phyloP scores from a whole-genome alignment of 768 basidiomycete genomes.

The Agrocybe pediades region DNA sequence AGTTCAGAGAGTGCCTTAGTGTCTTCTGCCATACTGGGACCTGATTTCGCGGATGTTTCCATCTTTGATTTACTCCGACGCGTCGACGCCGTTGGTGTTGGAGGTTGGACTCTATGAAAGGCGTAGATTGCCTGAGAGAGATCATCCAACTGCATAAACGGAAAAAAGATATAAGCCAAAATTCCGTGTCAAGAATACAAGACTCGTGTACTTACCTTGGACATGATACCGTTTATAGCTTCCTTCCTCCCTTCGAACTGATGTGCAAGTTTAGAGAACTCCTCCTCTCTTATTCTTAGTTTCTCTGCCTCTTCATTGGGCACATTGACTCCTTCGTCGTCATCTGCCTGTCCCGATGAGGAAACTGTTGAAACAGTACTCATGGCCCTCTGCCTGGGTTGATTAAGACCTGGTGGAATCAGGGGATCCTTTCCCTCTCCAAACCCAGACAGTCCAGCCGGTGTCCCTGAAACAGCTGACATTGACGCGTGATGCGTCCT shows the following conservation, averaged over 20 bases:
- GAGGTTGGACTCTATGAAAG: conserved; percentile 51
- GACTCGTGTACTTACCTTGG: conserved; percentile 56
- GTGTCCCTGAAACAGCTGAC: conserved; percentile 5
- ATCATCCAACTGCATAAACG: conserved; percentile 52
- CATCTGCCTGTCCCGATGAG: conserved; percentile 32
- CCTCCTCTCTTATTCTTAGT: conserved; percentile 58
- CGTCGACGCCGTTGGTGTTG: conserved; percentile 39
- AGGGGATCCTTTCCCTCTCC: conserved; percentile 9
- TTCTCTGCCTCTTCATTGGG: conserved; percentile 57
- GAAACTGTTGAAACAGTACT: conserved; percentile 25
- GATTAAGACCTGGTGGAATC: conserved; percentile 16
- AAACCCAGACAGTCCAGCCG: conserved; percentile 5
- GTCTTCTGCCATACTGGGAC: neutral
- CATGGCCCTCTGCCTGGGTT: conserved; percentile 16
- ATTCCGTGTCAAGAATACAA: too few species aligned
- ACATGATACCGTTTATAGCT: conserved; percentile 72
- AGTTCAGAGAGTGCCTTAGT: too few species aligned
- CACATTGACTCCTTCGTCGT: conserved; percentile 52
- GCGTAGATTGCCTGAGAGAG: conserved; percentile 51
- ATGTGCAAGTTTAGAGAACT: conserved; percentile 67
- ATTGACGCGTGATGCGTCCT: conserved; percentile 30
- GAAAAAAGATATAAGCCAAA: neutral
- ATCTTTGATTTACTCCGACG: conserved; percentile 28
- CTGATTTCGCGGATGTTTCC: conserved; percentile 3
- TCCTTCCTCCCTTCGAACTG: conserved; percentile 72